phyloP scores from a whole-genome alignment of 768 basidiomycete species.

The Rhodocollybia butyracea region DNA sequence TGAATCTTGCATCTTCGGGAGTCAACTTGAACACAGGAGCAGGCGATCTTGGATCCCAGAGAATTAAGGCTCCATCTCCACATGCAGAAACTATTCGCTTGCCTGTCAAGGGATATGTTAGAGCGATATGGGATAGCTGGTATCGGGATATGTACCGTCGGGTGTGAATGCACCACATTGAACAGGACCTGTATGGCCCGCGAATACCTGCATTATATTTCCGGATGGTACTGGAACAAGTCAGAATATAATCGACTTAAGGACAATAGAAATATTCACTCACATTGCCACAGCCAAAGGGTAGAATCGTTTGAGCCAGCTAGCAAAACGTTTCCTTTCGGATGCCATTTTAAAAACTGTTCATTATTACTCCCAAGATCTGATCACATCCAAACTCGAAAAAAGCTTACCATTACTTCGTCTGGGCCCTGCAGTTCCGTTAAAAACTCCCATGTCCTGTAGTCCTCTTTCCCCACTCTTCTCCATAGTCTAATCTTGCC shows the following conservation, averaged over 20 bases:
- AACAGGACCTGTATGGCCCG: conserved; percentile 81
- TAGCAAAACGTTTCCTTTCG: conserved; percentile 82
- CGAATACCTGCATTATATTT: conserved; percentile 93
- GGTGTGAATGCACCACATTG: conserved; percentile 91
- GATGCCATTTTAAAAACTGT: conserved; percentile 96
- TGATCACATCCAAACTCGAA: background rate
- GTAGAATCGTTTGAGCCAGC: conserved; percentile 93
- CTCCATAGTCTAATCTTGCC: conserved; percentile 92
- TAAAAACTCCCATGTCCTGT: conserved; percentile 89
- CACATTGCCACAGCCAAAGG: conserved; percentile 97
- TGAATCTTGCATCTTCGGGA: conserved; percentile 67
- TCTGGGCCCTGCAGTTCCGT: conserved; percentile 92
- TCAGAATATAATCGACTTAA: background rate
- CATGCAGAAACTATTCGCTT: conserved; percentile 89
- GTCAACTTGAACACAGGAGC: conserved; percentile 81
- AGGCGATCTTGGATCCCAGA: conserved; percentile 87
- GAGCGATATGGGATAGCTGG: background rate
- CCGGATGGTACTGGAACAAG: conserved; percentile 81
- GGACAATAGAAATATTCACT: conserved; percentile 21
- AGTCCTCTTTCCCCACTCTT: conserved; percentile 71
- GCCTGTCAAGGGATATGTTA: conserved; percentile 38
- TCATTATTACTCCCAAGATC: background rate
- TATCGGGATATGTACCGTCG: conserved; percentile 51
- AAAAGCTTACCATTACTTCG: conserved; percentile 79
- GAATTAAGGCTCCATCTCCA: conserved; percentile 74